Conservation (phyloP, 371 early-diverging fungal genomes). For the Mucor ambiguus region DNA sequence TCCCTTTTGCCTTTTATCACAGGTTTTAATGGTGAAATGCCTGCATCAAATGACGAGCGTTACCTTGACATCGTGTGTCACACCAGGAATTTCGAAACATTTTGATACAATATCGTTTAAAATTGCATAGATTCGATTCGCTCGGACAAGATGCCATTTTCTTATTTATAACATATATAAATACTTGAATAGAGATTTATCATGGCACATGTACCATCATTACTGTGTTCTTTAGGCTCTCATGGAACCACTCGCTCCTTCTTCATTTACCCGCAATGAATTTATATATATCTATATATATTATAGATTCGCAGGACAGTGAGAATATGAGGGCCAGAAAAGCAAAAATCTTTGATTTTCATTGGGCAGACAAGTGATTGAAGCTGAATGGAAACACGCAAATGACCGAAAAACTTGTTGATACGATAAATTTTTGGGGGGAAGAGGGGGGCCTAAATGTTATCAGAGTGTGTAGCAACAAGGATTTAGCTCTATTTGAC, state of each 20-base stretch:
- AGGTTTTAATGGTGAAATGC: constrained; percentile 28
- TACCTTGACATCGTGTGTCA: constrained; percentile 42
- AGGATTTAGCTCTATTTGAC: background rate
- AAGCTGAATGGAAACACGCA: constrained; percentile 1
- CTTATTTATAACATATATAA: background rate
- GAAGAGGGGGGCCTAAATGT: background rate
- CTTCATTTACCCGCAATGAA: background rate
- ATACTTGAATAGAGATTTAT: background rate
- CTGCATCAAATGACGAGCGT: constrained; percentile 45
- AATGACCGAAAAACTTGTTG: background rate
- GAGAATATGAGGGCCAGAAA: background rate
- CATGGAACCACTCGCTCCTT: background rate
- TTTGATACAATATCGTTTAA: constrained; percentile 2
- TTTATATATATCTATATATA: too few relatives aligned
- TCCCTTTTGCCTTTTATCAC: constrained; percentile 2
- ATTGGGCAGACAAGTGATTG: constrained; percentile 5
- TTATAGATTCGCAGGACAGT: background rate
- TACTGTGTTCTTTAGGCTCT: background rate
- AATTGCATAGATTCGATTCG: constrained; percentile 13
- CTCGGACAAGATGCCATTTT: background rate
- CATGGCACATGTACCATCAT: background rate
- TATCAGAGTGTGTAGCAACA: background rate
- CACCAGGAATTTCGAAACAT: constrained; percentile 33
- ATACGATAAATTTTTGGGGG: constrained; percentile 4
- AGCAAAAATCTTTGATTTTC: constrained; percentile 10